phyloP scores from a whole-genome alignment of 106 monocot genomes.

The Phalaenopsis aphrodite region DNA sequence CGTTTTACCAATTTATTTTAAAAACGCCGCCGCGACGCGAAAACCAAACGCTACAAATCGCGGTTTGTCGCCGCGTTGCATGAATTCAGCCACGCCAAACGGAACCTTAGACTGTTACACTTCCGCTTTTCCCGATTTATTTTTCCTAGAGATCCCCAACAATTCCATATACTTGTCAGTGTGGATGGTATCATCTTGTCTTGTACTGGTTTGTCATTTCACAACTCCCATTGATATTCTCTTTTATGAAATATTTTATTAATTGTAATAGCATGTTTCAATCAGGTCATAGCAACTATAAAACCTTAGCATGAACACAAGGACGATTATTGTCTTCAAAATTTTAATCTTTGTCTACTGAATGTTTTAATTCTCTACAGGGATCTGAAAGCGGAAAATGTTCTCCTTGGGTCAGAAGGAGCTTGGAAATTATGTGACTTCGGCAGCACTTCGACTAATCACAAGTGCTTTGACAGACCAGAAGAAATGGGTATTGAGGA shows the following conservation, averaged over 20 bases:
- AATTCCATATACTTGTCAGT: not conserved
- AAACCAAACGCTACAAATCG: no score
- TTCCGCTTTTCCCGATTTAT: not conserved
- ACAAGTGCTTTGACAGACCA: conserved; percentile 82
- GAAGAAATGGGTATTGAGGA: conserved; percentile 99
- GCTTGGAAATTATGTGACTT: conserved; percentile 97
- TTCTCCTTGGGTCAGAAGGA: conserved; percentile 82
- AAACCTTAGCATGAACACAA: not conserved
- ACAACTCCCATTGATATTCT: not conserved
- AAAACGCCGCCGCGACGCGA: no score
- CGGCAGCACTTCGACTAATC: conserved; percentile 93
- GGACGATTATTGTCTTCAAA: not conserved
- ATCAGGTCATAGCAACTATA: not conserved
- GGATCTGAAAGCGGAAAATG: conserved; percentile 95
- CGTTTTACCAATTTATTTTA: no score
- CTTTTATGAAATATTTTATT: not conserved
- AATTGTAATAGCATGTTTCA: not conserved
- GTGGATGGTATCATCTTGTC: not conserved
- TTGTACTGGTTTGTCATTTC: not conserved
- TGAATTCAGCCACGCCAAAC: no score
- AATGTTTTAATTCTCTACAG: conserved; percentile 23
- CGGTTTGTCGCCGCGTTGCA: no score
- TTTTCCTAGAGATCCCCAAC: not conserved
- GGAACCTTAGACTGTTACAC: not conserved
- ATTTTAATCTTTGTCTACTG: not conserved